Evolutionary conservation across 805 yeast genomes (phyloP).

Genomic region (Wickerhamia fluorescens): DNA sequence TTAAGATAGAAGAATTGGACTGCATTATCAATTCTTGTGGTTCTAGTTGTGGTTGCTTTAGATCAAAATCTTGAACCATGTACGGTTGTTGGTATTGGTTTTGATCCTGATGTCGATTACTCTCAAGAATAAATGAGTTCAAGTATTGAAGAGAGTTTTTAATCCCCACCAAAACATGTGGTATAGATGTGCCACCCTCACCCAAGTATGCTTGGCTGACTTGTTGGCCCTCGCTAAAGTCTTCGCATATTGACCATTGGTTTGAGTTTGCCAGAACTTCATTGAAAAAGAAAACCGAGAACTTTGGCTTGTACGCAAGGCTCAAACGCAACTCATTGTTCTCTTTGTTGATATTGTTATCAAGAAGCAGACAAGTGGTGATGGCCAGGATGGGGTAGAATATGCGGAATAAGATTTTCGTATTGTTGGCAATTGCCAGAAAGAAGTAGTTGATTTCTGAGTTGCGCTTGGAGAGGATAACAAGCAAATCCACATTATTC

Average conservation of each 20-base stretch:
- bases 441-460: slow-evolving; percentile 73
- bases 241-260: slow-evolving; percentile 79
- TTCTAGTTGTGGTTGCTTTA: slow-evolving; percentile 2
- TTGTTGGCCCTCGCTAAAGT: slow-evolving; percentile 78
- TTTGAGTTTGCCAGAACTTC: slow-evolving; percentile 46
- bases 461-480: slow-evolving; percentile 64
- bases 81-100: too few relatives aligned
- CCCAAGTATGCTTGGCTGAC: slow-evolving; percentile 59
- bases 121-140: slow-evolving; percentile 46
- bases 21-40: slow-evolving; percentile 1
- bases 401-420: slow-evolving; percentile 63
- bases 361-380: slow-evolving; percentile 48
- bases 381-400: slow-evolving; percentile 64
- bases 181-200: slow-evolving; percentile 54
- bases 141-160: slow-evolving; percentile 44
- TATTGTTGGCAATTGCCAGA: slow-evolving; percentile 61
- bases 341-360: slow-evolving; percentile 35
- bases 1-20: slow-evolving; percentile 5
- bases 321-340: slow-evolving; percentile 42
- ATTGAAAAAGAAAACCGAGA: slow-evolving; percentile 67
- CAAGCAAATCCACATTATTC: slow-evolving; percentile 63
- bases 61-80: slow-evolving; percentile 1
- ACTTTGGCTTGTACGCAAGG: slow-evolving; percentile 59
- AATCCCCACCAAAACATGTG: slow-evolving; percentile 62
- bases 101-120: slow-evolving; percentile 12